A percentile compares a stretch with the other conserved stretches of the same genome.
Conservation (phyloP, 352 stramenopile genomes). For the Pythium inflatum region DNA sequence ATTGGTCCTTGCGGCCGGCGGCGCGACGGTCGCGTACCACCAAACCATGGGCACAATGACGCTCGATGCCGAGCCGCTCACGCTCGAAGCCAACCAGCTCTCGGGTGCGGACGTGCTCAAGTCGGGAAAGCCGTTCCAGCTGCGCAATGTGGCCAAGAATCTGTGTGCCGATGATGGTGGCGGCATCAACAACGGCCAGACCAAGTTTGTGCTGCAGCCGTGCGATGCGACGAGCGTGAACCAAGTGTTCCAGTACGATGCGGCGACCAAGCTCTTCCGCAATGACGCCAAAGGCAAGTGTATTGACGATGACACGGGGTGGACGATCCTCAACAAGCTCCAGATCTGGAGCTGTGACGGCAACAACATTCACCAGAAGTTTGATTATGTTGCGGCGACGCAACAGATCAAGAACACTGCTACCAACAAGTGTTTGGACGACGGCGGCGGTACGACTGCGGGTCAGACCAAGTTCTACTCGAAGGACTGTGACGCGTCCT, state of each 20-base stretch:
- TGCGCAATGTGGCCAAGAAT: not conserved
- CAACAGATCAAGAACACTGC: not conserved
- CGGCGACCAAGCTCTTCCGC: not conserved
- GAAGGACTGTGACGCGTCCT: slow-evolving; percentile 24
- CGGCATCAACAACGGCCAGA: slow-evolving; percentile 27
- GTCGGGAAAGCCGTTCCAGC: slow-evolving; percentile 2
- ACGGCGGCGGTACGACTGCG: slow-evolving; percentile 32
- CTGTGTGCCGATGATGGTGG: not conserved
- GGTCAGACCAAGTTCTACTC: slow-evolving; percentile 31
- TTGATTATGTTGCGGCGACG: not conserved
- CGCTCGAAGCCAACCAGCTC: not conserved
- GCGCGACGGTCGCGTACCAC: slow-evolving; percentile 1
- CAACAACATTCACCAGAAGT: not conserved
- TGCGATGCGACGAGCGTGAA: slow-evolving; percentile 31
- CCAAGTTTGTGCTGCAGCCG: slow-evolving; percentile 22
- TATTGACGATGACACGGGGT: slow-evolving; percentile 42
- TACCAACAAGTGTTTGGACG: slow-evolving; percentile 27
- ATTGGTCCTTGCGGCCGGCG: slow-evolving; percentile 6
- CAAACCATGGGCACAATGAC: too few species aligned
- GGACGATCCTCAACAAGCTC: not conserved
- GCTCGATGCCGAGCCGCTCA: not conserved
- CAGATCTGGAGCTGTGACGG: not conserved
- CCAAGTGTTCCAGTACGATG: slow-evolving; percentile 38
- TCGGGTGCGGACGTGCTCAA: not conserved
- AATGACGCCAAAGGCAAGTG: slow-evolving; percentile 21